phyloP scores from a whole-genome alignment of 2,329 filamentous ascomycete genomes.

The Aspergillus quadricinctus region DNA sequence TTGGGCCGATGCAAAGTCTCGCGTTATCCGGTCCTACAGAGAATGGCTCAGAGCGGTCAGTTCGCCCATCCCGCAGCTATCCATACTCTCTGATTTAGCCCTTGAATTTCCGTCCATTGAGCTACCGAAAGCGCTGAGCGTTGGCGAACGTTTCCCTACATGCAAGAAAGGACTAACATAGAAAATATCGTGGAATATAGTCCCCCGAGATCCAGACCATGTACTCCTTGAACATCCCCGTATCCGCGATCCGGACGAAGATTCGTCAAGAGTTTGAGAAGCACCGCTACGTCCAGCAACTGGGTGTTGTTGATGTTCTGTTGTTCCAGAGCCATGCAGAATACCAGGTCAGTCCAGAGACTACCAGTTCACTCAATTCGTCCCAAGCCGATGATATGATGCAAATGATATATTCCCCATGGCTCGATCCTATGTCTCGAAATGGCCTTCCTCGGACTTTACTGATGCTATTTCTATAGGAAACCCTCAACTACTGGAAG shows the following conservation, averaged over 20 bases:
- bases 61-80: conserved; percentile 26
- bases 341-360: conserved; percentile 68
- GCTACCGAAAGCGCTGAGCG: neutral
- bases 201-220: conserved; percentile 95
- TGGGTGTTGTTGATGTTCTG: conserved; percentile 82
- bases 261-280: conserved; percentile 96
- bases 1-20: conserved; percentile 80
- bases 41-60: conserved; percentile 95
- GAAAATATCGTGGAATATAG: conserved; percentile 44
- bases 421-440: neutral
- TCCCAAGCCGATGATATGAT: neutral
- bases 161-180: neutral
- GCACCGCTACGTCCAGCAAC: conserved; percentile 86
- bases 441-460: neutral
- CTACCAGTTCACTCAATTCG: neutral
- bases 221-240: conserved; percentile 88
- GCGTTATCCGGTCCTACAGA: conserved; percentile 85
- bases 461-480: conserved; percentile 49
- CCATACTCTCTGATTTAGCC: conserved; percentile 5
- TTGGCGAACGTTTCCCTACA: neutral
- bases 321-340: conserved; percentile 88
- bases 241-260: conserved; percentile 84
- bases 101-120: neutral
- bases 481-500: conserved; percentile 99
- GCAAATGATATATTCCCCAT: neutral